Evolutionary conservation across 345 rosid genomes (phyloP), one percentile per base, ranked within the genome.

Genomic region (Sisymbrium irio): DNA sequence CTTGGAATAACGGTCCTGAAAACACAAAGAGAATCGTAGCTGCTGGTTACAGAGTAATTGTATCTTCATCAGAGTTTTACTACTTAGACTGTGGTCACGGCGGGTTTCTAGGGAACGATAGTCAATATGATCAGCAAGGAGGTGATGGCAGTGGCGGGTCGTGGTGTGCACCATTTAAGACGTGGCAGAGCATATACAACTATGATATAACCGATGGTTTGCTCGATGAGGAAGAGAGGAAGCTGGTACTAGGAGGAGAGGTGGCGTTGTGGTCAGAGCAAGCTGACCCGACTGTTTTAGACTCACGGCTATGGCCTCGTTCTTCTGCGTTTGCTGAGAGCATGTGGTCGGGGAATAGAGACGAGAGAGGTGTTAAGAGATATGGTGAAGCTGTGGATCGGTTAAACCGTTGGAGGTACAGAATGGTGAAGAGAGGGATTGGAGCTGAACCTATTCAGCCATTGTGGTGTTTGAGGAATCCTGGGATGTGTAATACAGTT

Each of bases 231-330:
- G 95, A 85, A 56, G 95, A 94, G 77, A 84, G 86, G 22, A 82
- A 79, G 63, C 72, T 91, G 68, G 98, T 91, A 28, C 63, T 94
- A 2, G 98, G 97, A 28, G 96, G 96, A 37, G 98, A 91, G 70
- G 97, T 91, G 47, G 96, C 91, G 13, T 75, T 91, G 56, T 94
- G 95, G 97, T 94, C 97, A n/a, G 98, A 91, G 77, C 96, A 94
- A 78, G 89, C 94, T 14, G 93, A 89, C 20, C 79, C 91, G 0
- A 77, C 84, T 0, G 90, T 88, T 67, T 46, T 94, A 67, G 97
- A 94, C 41, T 36, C 78, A 33, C 71, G 86, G 77, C 35, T 89
- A 54, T 94, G 98, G 98, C 98, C 98, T 0, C 85, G 97, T 62
- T 67, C 91, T 20, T 84, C 95, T 2, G 96, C 95, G 3, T 79